A percentile compares a stretch with the other conserved stretches of the same genome.
Conservation (phyloP, 306 rosid species). For the Rosa rugosa region DNA sequence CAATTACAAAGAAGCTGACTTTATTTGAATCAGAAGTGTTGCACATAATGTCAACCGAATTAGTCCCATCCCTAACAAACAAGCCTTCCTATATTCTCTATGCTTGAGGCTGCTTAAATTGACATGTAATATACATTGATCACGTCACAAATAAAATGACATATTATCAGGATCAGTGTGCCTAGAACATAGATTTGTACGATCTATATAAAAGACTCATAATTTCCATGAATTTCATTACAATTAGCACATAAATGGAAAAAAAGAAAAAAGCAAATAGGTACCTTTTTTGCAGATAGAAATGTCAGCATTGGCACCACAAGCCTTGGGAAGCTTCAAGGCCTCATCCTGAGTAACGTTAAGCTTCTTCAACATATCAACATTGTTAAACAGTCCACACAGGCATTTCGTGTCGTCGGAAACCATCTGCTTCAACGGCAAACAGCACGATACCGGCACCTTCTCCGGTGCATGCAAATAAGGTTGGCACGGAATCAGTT, state of each 20-base stretch:
- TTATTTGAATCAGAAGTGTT: neutral
- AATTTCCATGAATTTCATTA: too few relatives aligned
- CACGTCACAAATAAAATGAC: neutral
- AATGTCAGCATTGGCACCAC: slow-evolving; percentile 32
- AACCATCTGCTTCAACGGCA: slow-evolving; percentile 34
- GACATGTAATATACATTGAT: neutral
- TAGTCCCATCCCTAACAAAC: neutral
- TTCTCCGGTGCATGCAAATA: slow-evolving; percentile 26
- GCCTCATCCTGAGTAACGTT: slow-evolving; percentile 37
- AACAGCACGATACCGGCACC: slow-evolving; percentile 45
- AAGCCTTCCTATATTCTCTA: neutral
- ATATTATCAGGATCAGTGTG: neutral
- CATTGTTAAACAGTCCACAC: slow-evolving; percentile 39
- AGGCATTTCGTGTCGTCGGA: slow-evolving; percentile 28
- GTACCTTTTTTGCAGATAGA: slow-evolving; percentile 43
- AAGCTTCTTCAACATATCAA: slow-evolving; percentile 9
- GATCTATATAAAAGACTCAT: too few relatives aligned
- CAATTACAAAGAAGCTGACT: too few relatives aligned
- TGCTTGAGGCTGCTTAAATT: neutral
- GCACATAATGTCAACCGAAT: neutral
- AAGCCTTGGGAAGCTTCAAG: slow-evolving; percentile 52
- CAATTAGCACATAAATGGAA: neutral
- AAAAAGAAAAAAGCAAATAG: neutral
- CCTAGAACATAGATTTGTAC: neutral
- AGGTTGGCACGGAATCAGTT: slow-evolving; percentile 50